Evolutionary conservation across 192 early-diverging fungal species (phyloP), one percentile per base, ranked within the genome.

Genomic region (Ambispora gerdemannii): DNA sequence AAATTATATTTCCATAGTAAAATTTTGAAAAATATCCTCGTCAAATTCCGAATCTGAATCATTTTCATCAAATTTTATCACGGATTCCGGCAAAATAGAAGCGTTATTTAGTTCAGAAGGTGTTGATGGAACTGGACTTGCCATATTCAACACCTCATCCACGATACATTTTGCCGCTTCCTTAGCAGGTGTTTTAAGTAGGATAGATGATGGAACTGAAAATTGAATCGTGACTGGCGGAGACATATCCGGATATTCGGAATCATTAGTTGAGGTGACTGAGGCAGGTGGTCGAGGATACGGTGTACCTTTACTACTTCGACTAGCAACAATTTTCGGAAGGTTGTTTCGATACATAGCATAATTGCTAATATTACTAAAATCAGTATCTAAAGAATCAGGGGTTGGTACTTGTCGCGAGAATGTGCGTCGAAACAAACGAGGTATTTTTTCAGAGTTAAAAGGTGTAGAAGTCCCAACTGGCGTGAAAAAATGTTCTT

Each of bases 221-320:
- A 78, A 78, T 51, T 75, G 71, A 19, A 78, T 65, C 0, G 74
- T 78, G 20, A 65, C 64, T 25, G 77, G 77, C 27, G 77, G 74
- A 25, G 77, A 78, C 4, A 70, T 34, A 22, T 19, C 66, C 6
- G 62, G 32, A 47, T 35, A 63, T 2, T 63, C 62, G 43, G n/a
- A 52, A 22, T 67, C 66, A 65, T 24, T 65, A 32, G n/a, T 38
- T 50, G 28, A 66, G 13, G 25, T n/a, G 10, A 25, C n/a, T 50
- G 27, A 50, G 20, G 13, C 17, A 13, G 43, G 49, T 24, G 47
- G 19, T 47, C 24, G 17, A n/a, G 7, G 13, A 24, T 50, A 30
- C 4, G 43, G 24, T 50, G 63, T 47, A 50, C 22, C 15, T 4
- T n/a, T 66, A 4, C 7, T 19, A n/a, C 28, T 15, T 27, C 10